Conservation (phyloP, 306 rosid species). For the Hippophae rhamnoides region DNA sequence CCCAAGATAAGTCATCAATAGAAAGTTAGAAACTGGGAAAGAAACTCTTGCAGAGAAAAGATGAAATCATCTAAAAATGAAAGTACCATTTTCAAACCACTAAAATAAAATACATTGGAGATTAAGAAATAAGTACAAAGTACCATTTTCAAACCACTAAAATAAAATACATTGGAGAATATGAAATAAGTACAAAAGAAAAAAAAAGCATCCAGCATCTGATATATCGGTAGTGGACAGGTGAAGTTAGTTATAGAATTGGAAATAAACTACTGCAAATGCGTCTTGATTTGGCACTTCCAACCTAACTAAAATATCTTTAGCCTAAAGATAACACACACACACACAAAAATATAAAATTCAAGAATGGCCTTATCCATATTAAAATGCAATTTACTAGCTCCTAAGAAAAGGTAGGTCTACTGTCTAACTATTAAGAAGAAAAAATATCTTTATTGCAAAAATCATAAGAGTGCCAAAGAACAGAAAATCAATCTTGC, state of each 20-base stretch:
- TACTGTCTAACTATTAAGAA: not conserved
- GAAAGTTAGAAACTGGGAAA: not conserved
- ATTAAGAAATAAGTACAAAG: not conserved
- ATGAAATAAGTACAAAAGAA: not conserved
- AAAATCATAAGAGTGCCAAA: not conserved
- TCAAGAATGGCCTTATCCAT: too few species aligned
- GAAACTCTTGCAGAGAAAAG: too few species aligned
- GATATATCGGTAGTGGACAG: not conserved
- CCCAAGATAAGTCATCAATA: not conserved
- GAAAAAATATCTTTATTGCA: not conserved
- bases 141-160: not conserved
- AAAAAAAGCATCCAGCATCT: not conserved
- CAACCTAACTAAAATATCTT: too few species aligned
- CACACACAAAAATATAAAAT: too few species aligned
- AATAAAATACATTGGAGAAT: not conserved
- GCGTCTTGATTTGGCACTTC: too few species aligned
- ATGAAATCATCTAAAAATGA: too few species aligned
- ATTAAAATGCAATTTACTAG: too few species aligned
- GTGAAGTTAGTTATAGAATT: not conserved
- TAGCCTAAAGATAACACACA: too few species aligned
- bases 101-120: not conserved
- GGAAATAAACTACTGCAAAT: too few species aligned
- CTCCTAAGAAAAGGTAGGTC: too few species aligned
- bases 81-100: not conserved
- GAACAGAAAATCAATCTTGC: conserved; percentile 29